Conservation (phyloP, 768 basidiomycete genomes). For the Tricholoma bakamatsutake region DNA sequence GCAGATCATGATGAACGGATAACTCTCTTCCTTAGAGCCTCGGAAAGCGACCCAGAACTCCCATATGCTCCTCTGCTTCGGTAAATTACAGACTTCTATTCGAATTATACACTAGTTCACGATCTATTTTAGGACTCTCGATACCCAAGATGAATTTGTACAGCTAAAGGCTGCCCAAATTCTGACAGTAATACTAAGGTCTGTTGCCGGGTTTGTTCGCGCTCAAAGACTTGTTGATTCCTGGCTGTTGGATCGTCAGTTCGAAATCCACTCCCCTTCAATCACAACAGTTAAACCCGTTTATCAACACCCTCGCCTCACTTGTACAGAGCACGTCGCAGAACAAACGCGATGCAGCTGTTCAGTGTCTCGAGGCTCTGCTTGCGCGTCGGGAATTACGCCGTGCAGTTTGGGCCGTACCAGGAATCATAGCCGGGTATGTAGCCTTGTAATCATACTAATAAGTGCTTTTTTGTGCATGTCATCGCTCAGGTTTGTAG, state of each 20-base stretch:
- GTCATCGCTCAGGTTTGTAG: slow-evolving; percentile 54
- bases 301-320: slow-evolving; percentile 52
- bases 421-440: slow-evolving; percentile 65
- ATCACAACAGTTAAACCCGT: slow-evolving; percentile 49
- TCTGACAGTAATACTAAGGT: slow-evolving; percentile 81
- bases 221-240: not conserved
- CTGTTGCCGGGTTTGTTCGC: slow-evolving; percentile 11
- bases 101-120: slow-evolving; percentile 9
- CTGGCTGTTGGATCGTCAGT: slow-evolving; percentile 23
- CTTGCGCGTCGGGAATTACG: slow-evolving; percentile 79
- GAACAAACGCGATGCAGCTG: slow-evolving; percentile 81
- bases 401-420: slow-evolving; percentile 71
- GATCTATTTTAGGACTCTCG: slow-evolving; percentile 52
- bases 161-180: slow-evolving; percentile 88
- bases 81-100: slow-evolving; percentile 29
- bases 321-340: slow-evolving; percentile 55
- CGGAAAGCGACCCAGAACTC: slow-evolving; percentile 66
- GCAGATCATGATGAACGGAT: slow-evolving; percentile 87
- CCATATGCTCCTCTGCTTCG: slow-evolving; percentile 77
- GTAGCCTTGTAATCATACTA: slow-evolving; percentile 8
- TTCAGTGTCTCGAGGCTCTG: slow-evolving; percentile 85
- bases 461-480: not conserved
- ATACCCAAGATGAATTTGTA: slow-evolving; percentile 91
- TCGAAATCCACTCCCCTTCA: slow-evolving; percentile 45
- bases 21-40: slow-evolving; percentile 60